Base-by-base conservation (phyloP, 2,329 filamentous ascomycete genomes). In the Botryotinia globosa region DNA sequence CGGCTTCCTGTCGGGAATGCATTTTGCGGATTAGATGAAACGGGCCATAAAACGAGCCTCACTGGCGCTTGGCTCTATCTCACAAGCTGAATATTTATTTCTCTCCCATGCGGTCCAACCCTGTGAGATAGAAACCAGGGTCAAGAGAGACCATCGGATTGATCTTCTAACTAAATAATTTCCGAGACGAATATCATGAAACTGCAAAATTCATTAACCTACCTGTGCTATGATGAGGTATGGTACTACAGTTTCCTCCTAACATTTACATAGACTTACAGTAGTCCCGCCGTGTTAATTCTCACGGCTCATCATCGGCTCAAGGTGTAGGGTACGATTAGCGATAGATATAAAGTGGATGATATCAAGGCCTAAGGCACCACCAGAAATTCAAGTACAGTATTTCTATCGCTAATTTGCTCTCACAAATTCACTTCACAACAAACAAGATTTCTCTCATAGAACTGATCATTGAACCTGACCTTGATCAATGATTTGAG, bases 21-120 rank as follows among this genome's bases (percentile, higher is more conserved):
- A 8, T 9, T 8, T 8, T n/a, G n/a, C 2, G 8, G 25, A 1
- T 22, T 0, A 6, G 1, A n/a, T 3, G 5, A 54, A n/a, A 12
- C 48, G 25, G 48, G 12, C 25, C 12, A 54, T n/a, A 2, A 54
- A 16, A 4, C 12, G 48, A 51, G 48, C 25, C 48, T 16, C 48
- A 7, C 25, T 16, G 12, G 48, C 12, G n/a, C 48, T n/a, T 16
- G 48, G 48, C 48, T 16, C 5, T 0, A n/a, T 54, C 25, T 14
- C 48, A 51, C 48, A 14, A n/a, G 48, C 48, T n/a, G 48, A 51
- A n/a, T 12, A n/a, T 3, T 14, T 25, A 1, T 51, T 51, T 51
- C 48, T 51, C 0, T 12, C 4, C 4, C 48, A 5, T 6, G 1
- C 16, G 48, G 3, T 51, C 1, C 10, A 51, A 16, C 10, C 25